Conservation (phyloP, 768 basidiomycete genomes). For the Amanita rimosa region DNA sequence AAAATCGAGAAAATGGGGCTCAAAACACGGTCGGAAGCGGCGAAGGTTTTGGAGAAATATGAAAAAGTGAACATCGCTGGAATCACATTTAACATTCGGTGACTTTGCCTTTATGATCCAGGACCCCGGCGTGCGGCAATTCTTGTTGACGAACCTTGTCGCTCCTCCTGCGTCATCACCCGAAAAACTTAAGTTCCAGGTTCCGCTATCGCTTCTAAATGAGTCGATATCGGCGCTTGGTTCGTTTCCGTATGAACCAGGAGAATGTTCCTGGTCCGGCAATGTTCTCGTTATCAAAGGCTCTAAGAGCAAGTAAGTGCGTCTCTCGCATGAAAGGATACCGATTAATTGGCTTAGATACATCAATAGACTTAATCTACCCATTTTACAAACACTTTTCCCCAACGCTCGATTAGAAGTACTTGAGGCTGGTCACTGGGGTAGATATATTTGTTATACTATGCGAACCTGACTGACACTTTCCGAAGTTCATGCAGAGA, state of each 20-base stretch:
- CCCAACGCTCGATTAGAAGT: constrained; percentile 51
- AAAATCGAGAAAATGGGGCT: constrained; percentile 51
- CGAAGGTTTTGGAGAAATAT: constrained; percentile 45
- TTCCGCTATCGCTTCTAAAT: constrained; percentile 61
- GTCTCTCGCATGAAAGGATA: not conserved
- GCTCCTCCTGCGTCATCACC: constrained; percentile 18
- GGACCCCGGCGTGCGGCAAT: constrained; percentile 68
- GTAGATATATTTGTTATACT: constrained; percentile 25
- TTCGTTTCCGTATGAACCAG: constrained; percentile 62
- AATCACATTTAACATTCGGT: not conserved
- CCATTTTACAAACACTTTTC: constrained; percentile 56
- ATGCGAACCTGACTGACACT: not conserved
- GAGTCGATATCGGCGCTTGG: constrained; percentile 59
- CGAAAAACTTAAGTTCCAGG: constrained; percentile 46
- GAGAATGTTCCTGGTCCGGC: constrained; percentile 42
- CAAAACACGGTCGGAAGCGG: constrained; percentile 57
- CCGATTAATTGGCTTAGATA: constrained; percentile 30
- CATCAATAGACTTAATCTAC: constrained; percentile 63
- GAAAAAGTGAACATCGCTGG: constrained; percentile 37
- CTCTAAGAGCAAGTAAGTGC: constrained; percentile 52
- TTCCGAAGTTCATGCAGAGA: constrained; percentile 67
- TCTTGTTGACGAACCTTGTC: constrained; percentile 76
- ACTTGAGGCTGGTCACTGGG: constrained; percentile 82
- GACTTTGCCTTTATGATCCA: constrained; percentile 17
- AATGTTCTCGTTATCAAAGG: constrained; percentile 72